Percentiles rank a stretch among this genome's conserved stretches.
These are phyloP conservation scores for Colletotrichum ledebouriae DNA, from an alignment of 2,329 filamentous ascomycete species.

Conservation along the genomic window DNA sequence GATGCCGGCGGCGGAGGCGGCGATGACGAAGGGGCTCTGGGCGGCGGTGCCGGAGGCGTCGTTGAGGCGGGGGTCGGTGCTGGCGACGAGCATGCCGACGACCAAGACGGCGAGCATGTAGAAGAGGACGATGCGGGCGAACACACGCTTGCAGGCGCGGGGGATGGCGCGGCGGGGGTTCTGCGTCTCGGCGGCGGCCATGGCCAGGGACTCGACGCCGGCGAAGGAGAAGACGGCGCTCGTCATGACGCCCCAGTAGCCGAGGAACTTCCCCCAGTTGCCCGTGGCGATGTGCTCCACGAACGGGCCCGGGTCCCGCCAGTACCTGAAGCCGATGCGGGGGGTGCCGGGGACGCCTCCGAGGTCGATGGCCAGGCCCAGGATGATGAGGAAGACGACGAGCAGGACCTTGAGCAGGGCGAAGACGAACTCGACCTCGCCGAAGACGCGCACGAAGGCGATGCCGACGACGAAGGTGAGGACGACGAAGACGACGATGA, in stretches of 20 bases:
- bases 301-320: slow-evolving; percentile 60
- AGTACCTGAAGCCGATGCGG: slow-evolving; percentile 45
- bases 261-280: slow-evolving; percentile 50
- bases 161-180: slow-evolving; percentile 61
- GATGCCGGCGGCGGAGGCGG: slow-evolving; percentile 66
- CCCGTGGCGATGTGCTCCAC: slow-evolving; percentile 68
- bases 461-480: slow-evolving; percentile 44
- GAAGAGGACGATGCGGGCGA: slow-evolving; percentile 52
- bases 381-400: slow-evolving; percentile 72
- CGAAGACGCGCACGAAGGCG: slow-evolving; percentile 54
- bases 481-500: slow-evolving; percentile 44
- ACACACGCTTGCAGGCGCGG: slow-evolving; percentile 46
- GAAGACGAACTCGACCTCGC: slow-evolving; percentile 71
- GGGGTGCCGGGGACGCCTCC: slow-evolving; percentile 45
- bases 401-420: slow-evolving; percentile 66
- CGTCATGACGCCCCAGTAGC: slow-evolving; percentile 46
- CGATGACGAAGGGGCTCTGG: slow-evolving; percentile 65
- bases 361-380: slow-evolving; percentile 63
- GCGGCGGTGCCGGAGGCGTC: slow-evolving; percentile 63
- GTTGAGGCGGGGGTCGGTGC: slow-evolving; percentile 63
- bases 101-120: slow-evolving; percentile 66
- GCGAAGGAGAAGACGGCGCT: slow-evolving; percentile 46
- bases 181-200: slow-evolving; percentile 47
- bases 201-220: slow-evolving; percentile 45
- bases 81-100: slow-evolving; percentile 66